Conservation (phyloP, 257 asterid genomes). For the Eucommia ulmoides region DNA sequence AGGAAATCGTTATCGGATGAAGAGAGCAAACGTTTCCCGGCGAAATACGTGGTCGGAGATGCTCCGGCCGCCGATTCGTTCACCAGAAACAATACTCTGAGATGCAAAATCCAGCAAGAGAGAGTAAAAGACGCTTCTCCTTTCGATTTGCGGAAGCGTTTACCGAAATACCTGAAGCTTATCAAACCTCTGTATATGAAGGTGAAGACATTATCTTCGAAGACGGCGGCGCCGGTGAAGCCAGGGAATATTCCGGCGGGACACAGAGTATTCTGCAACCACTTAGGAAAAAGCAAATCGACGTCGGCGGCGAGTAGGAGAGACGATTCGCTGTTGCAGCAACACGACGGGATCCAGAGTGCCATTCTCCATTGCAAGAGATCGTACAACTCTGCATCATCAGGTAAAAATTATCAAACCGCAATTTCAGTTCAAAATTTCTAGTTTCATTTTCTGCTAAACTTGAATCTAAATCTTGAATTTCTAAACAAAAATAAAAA, state of each 20-base stretch:
- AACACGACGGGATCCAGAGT: conserved; percentile 33
- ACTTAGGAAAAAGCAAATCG: conserved; percentile 58
- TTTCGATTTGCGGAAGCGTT: conserved; percentile 16
- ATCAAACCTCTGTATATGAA: conserved; percentile 41
- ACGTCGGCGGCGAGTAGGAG: conserved; percentile 30
- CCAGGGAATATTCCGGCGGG: conserved; percentile 26
- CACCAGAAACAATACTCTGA: conserved; percentile 27
- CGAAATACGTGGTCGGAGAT: neutral
- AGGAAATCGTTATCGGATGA: neutral
- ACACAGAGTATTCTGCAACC: conserved; percentile 32
- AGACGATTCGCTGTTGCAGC: conserved; percentile 57
- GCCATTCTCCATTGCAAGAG: conserved; percentile 43
- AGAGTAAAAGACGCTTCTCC: conserved; percentile 15
- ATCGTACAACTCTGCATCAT: conserved; percentile 42
- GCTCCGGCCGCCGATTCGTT: neutral
- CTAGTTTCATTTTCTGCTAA: neutral
- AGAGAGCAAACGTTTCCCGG: neutral
- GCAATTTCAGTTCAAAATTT: no score
- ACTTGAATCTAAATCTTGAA: neutral
- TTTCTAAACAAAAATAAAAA: no score
- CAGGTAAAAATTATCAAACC: conserved; percentile 20
- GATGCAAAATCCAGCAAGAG: conserved; percentile 33
- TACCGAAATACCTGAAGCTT: conserved; percentile 39
- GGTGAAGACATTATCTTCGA: conserved; percentile 44
- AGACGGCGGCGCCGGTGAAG: conserved; percentile 20